A percentile compares a stretch with the other conserved stretches of the same genome.
phyloP scores from a whole-genome alignment of 1,284 basidiomycete species.

The Ganoderma leucocontextum region DNA sequence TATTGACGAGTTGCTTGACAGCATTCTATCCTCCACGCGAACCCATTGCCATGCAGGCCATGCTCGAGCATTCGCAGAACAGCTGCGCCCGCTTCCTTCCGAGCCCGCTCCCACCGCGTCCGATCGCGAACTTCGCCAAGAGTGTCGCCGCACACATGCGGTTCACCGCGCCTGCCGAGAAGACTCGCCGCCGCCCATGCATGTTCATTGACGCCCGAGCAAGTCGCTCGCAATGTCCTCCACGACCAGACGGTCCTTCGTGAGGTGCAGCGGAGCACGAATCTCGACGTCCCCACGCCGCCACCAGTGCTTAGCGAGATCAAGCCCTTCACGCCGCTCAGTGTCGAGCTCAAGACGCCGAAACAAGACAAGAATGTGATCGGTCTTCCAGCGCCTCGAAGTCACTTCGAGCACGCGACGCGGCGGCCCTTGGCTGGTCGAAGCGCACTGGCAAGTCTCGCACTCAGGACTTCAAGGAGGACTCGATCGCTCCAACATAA shows the following conservation, averaged over 20 bases:
- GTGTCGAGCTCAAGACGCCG: no score
- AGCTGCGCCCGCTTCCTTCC: slow-evolving; percentile 74
- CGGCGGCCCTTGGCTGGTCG: no score
- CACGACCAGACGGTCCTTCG: slow-evolving; percentile 28
- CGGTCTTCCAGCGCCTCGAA: slow-evolving; percentile 54
- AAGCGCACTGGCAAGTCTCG: no score
- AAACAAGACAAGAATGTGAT: slow-evolving; percentile 36
- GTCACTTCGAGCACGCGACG: no score
- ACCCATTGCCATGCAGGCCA: slow-evolving; percentile 70
- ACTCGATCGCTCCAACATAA: no score
- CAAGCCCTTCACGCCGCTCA: no score
- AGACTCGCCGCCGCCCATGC: slow-evolving; percentile 38
- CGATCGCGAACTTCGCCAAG: slow-evolving; percentile 77
- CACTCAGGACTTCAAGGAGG: no score
- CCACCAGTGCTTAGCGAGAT: no score
- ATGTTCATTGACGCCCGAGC: slow-evolving; percentile 27
- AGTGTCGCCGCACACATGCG: slow-evolving; percentile 70
- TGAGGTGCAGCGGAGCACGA: no score
- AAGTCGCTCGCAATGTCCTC: slow-evolving; percentile 30
- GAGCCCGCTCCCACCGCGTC: slow-evolving; percentile 65
- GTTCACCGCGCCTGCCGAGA: slow-evolving; percentile 52
- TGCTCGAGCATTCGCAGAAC: slow-evolving; percentile 76
- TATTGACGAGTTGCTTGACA: slow-evolving; percentile 38
- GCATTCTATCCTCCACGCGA: slow-evolving; percentile 77
- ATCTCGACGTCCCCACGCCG: no score